These are phyloP conservation scores for Ananas comosus DNA, from an alignment of 176 grass and related monocot genomes.

Conservation along the genomic window DNA sequence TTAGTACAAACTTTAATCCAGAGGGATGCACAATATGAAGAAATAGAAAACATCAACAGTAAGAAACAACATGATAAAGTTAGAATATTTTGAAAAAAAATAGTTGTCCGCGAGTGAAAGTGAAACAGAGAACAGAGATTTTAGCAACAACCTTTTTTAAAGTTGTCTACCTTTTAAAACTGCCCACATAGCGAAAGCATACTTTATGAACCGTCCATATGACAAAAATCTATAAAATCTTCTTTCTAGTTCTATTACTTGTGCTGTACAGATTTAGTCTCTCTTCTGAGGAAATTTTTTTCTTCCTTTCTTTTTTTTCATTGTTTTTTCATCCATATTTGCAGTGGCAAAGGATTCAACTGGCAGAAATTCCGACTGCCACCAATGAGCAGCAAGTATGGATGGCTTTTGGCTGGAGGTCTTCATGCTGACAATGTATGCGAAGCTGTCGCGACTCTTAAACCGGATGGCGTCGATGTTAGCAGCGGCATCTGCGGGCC, in stretches of 20 bases:
- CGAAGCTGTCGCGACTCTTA: slow-evolving; percentile 43
- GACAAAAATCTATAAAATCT: too few relatives aligned
- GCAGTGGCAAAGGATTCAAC: slow-evolving; percentile 85
- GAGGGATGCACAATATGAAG: too few relatives aligned
- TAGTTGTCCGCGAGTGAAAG: too few relatives aligned
- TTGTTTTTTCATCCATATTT: slow-evolving; percentile 7
- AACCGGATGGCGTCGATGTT: slow-evolving; percentile 72
- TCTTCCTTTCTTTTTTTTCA: not conserved
- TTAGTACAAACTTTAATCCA: not conserved
- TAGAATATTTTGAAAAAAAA: too few relatives aligned
- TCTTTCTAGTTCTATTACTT: too few relatives aligned
- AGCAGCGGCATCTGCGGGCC: slow-evolving; percentile 79
- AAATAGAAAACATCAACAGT: too few relatives aligned
- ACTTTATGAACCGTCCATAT: too few relatives aligned
- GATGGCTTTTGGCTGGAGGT: slow-evolving; percentile 84
- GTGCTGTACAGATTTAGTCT: not conserved
- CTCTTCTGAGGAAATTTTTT: slow-evolving; percentile 2
- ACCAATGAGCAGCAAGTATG: slow-evolving; percentile 51
- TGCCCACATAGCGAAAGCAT: too few relatives aligned
- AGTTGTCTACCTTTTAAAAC: too few relatives aligned
- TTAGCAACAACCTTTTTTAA: too few relatives aligned
- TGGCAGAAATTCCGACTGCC: slow-evolving; percentile 68
- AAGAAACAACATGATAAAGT: too few relatives aligned
- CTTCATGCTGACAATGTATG: slow-evolving; percentile 73
- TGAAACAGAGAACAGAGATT: too few relatives aligned